Percentiles rank a stretch among this genome's conserved stretches.
phyloP scores from a whole-genome alignment of 495 filamentous ascomycete species.

The Neurospora sp. region DNA sequence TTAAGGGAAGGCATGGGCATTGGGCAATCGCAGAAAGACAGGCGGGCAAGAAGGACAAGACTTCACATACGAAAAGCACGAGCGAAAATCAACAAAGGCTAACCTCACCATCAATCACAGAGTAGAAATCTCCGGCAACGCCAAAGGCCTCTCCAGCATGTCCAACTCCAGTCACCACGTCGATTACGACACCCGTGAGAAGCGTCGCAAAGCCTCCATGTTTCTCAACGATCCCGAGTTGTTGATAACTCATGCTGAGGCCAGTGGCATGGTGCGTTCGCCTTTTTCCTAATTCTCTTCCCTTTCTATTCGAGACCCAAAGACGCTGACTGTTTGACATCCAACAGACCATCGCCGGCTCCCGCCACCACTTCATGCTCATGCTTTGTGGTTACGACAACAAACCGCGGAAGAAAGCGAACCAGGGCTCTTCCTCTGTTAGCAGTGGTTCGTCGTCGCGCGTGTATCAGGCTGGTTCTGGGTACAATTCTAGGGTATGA shows the following conservation, averaged over 20 bases:
- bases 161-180: conserved; percentile 3
- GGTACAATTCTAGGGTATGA: background rate
- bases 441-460: background rate
- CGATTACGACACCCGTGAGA: conserved; percentile 22
- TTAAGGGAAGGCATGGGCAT: background rate
- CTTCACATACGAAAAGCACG: background rate
- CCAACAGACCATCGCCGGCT: conserved; percentile 34
- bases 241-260: conserved; percentile 43
- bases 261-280: conserved; percentile 32
- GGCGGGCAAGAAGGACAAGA: background rate
- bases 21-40: background rate
- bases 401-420: conserved; percentile 5
- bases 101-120: background rate
- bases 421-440: background rate
- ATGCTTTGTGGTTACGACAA: conserved; percentile 40
- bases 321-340: background rate
- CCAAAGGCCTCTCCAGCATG: background rate
- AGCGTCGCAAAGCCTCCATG: conserved; percentile 31
- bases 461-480: background rate
- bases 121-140: background rate
- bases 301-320: background rate
- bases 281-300: background rate
- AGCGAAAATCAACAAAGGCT: background rate
- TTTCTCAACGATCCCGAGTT: conserved; percentile 41
- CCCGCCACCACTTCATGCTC: conserved; percentile 38